Evolutionary conservation across 768 basidiomycete species (phyloP).

Genomic region (Kwoniella heveanensis): DNA sequence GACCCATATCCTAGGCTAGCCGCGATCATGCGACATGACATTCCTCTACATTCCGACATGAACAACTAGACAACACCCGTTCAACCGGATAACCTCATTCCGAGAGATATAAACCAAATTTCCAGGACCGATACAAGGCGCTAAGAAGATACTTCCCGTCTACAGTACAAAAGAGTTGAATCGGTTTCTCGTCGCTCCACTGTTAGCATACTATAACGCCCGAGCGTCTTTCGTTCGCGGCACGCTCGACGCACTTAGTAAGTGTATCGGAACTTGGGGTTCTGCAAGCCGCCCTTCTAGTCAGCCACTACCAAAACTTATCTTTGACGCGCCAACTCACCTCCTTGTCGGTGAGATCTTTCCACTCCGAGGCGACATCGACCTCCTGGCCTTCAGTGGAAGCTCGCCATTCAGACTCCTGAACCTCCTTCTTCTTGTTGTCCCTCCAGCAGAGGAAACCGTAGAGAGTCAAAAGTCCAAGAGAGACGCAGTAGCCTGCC

Average conservation of each 20-base stretch:
- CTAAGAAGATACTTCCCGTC: background rate
- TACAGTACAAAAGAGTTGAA: background rate
- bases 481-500: conserved; percentile 26
- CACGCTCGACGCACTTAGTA: conserved; percentile 4
- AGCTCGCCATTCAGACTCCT: conserved; percentile 26
- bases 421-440: conserved; percentile 38
- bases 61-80: too few relatives aligned
- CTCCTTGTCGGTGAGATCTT: conserved; percentile 41
- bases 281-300: conserved; percentile 4
- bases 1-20: too few relatives aligned
- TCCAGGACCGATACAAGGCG: background rate
- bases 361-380: conserved; percentile 35
- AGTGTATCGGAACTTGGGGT: conserved; percentile 26
- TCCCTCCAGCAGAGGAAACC: conserved; percentile 31
- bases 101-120: too few relatives aligned
- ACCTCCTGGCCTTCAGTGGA: conserved; percentile 22
- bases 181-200: background rate
- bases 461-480: conserved; percentile 25
- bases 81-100: too few relatives aligned
- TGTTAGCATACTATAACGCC: background rate
- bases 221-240: background rate
- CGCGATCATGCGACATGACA: too few relatives aligned
- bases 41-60: too few relatives aligned
- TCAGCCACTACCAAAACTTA: too few relatives aligned
- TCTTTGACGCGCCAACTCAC: too few relatives aligned